Percentiles rank a stretch among this genome's conserved stretches.
These are phyloP conservation scores for Sphaerobolus stellatus DNA, from an alignment of 1,284 basidiomycete species.

Conservation along the genomic window DNA sequence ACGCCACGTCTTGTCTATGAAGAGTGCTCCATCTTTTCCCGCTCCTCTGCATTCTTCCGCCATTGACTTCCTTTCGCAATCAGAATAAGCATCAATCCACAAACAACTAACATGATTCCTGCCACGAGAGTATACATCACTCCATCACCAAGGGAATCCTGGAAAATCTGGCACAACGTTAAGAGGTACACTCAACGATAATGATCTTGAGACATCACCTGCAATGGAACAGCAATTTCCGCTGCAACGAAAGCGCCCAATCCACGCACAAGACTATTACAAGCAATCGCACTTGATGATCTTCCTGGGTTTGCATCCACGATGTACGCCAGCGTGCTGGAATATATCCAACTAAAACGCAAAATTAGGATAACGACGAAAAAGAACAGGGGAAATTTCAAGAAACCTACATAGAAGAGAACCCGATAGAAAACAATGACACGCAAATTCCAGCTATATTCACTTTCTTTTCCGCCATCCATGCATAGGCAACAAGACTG, in stretches of 20 bases:
- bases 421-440: conserved; percentile 63
- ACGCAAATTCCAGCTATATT: conserved; percentile 64
- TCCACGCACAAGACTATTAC: conserved; percentile 72
- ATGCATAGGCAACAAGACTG: conserved; percentile 69
- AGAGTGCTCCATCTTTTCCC: too few species aligned
- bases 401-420: conserved; percentile 65
- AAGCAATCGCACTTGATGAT: conserved; percentile 66
- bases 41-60: conserved; percentile 36
- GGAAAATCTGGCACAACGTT: conserved; percentile 1
- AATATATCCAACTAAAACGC: conserved; percentile 59
- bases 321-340: conserved; percentile 71
- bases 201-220: conserved; percentile 43
- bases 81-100: conserved; percentile 53
- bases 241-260: conserved; percentile 66
- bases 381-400: too few species aligned
- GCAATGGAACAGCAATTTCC: conserved; percentile 66
- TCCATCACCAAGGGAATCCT: conserved; percentile 61
- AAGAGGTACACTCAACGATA: background rate
- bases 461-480: conserved; percentile 66
- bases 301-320: conserved; percentile 77
- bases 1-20: too few species aligned
- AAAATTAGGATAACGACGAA: conserved; percentile 9
- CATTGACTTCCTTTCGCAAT: conserved; percentile 44
- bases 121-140: conserved; percentile 77
- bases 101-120: conserved; percentile 52